Evolutionary conservation across 768 basidiomycete genomes (phyloP).

Genomic region (Hysterangium stoloniferum): DNA sequence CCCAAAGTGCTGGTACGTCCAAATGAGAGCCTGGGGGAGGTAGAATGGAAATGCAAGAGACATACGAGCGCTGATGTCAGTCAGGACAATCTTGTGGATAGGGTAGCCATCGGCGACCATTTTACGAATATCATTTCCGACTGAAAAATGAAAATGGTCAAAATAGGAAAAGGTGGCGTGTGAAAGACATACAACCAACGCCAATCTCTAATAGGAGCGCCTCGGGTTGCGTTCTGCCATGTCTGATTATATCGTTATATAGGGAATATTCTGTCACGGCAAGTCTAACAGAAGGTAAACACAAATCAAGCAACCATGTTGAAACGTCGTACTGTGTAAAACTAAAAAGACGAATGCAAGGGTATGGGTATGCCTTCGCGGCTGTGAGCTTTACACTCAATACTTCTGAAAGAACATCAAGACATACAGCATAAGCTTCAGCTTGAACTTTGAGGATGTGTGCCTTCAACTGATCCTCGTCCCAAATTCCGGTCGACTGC

Average conservation of each 20-base stretch:
- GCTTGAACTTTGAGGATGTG: constrained; percentile 9
- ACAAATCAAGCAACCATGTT: not conserved
- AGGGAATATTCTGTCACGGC: not conserved
- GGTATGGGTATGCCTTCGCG: constrained; percentile 1
- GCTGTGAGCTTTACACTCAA: not conserved
- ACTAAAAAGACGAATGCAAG: constrained; percentile 8
- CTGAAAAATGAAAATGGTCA: not conserved
- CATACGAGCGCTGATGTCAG: constrained; percentile 33
- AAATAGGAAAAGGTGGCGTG: not conserved
- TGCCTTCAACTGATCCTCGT: constrained; percentile 5
- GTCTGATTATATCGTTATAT: constrained; percentile 3
- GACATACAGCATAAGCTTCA: constrained; percentile 2
- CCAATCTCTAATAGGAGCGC: constrained; percentile 8
- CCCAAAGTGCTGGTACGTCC: constrained; percentile 13
- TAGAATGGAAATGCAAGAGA: not conserved
- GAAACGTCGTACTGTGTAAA: constrained; percentile 3
- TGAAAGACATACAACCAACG: constrained; percentile 5
- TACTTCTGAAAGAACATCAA: not conserved
- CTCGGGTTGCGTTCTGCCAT: not conserved
- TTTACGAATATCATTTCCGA: constrained; percentile 35
- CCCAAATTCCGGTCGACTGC: not conserved
- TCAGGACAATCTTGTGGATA: constrained; percentile 28
- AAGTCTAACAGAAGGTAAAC: not conserved
- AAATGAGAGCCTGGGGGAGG: not conserved
- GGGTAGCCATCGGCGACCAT: constrained; percentile 38